Conservation (phyloP, 305 asterid genomes). For the Solanum hybrid region DNA sequence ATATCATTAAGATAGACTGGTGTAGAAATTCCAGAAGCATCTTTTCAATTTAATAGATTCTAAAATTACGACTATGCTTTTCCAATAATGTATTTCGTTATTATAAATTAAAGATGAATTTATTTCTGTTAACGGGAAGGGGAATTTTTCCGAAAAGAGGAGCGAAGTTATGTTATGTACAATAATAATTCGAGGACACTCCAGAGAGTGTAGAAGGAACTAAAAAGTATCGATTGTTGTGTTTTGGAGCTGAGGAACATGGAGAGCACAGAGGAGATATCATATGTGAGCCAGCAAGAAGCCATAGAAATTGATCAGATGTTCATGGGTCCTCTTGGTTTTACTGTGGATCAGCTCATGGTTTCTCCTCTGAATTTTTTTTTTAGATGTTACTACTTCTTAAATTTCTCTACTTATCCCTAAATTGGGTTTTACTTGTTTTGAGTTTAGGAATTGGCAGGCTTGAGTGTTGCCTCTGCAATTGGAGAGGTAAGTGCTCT, state of each 20-base stretch:
- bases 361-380: slow-evolving; percentile 11
- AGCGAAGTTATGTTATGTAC: not conserved
- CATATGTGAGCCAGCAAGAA: slow-evolving; percentile 66
- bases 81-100: not conserved
- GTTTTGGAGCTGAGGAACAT: slow-evolving; percentile 10
- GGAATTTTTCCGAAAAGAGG: not conserved
- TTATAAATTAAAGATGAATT: not conserved
- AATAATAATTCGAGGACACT: not conserved
- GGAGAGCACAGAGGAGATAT: slow-evolving; percentile 32
- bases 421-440: not conserved
- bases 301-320: slow-evolving; percentile 84
- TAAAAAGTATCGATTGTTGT: not conserved
- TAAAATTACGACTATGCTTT: not conserved
- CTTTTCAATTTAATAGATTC: not conserved
- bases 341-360: slow-evolving; percentile 92
- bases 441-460: slow-evolving; percentile 73
- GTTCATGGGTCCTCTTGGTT: slow-evolving; percentile 89
- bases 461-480: slow-evolving; percentile 89
- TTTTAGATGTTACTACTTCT: not conserved
- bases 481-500: slow-evolving; percentile 62
- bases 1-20: not conserved
- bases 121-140: not conserved
- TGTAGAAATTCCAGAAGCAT: not conserved
- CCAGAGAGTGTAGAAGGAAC: not conserved
- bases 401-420: not conserved